Base-by-base conservation (phyloP, 1,284 basidiomycete genomes). In the Schizophyllum amplum region DNA sequence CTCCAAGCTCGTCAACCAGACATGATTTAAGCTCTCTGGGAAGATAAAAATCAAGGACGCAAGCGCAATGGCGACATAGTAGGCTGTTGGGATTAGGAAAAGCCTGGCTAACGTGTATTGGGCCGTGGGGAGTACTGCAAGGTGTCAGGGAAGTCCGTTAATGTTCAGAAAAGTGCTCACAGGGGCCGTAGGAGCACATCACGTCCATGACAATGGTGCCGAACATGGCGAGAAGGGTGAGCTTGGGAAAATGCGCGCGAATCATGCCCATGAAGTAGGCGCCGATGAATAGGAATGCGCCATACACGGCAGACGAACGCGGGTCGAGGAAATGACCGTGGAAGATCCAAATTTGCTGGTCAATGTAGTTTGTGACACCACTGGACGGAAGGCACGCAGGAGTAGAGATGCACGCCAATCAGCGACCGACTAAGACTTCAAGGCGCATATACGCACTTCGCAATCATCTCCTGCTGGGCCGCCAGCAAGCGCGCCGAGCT, bases 231-330 rank as follows among this genome's bases (percentile, higher is more conserved):
- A 81, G 63, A 23, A 90, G 69, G 11, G 77, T 70, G 15, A 92
- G 71, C 60, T 82, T 84, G 0, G 87, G 88, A 0, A 73, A 67
- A 56, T 79, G 80, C 0, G 86, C 86, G 51, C 87, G 75, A 1
- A 88, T 42, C 1, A 79, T 70, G 0, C 81, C 88, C 20, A 89
- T 68, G 20, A 75, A 64, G 66, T 89, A 90, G 0, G 76, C 69
- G 3, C 83, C 86, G 23, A 87, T 63, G 60, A 82, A 87, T 20
- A 92, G 72, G 65, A 92, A 88, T n/a, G 78, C 78, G 4, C 86
- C 89, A 65, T 80, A 86, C 0, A 91, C 81, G 4, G 77, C 75
- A 1, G 79, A 77, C 0, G 77, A 76, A 23, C 82, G 82, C 1
- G 82, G 75, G 64, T 92, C 88, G 49, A 92, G 74, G 67, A 88